Base-by-base conservation (phyloP, 768 basidiomycete species). In the Multifurca ochricompacta region DNA sequence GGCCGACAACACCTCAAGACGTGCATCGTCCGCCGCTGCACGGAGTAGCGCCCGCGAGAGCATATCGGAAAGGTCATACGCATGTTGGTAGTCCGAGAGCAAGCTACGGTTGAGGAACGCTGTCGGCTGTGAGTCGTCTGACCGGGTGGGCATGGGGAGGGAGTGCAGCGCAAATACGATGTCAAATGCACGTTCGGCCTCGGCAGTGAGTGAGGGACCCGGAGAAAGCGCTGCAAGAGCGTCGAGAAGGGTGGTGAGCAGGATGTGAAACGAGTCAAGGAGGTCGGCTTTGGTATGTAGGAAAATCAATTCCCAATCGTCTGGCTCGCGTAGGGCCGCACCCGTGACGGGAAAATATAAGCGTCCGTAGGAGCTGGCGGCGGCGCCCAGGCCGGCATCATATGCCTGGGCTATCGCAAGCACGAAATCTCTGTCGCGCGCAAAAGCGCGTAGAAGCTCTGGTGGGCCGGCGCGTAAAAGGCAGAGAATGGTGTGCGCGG, bases 291-390 rank as follows among this genome's bases (percentile, higher is more conserved):
- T 91, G 2, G 83, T 82, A 53, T 82, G 77, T 6, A 89, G 71
- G 78, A 84, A 86, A 42, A 85, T 73, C 13, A 71, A 71, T 59
- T 85, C 81, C 86, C 86, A 90, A 47, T 87, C 77, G 58, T 82
- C 80, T 65, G 51, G 59, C 19, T 56, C 44, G 31, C 54, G 19
- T 51, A 32, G 69, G 55, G 21, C 66, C 50, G 23, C 46, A 28
- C 65, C 50, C 25, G 63, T 58, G 27, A 63, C 53, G 18, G 73
- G 63, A 28, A 73, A 59, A 23, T 69, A 51, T 9, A 77, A 59
- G 11, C 83, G 82, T 0, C 87, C 85, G 51, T 88, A 85, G 0
- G 80, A 77, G 14, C 71, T 72, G 1, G 82, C 78, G 36, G 85
- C 69, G 10, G 74, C 54, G 0, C 74, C 62, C 28, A 90, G 74